Evolutionary conservation across 345 rosid species (phyloP), one percentile per base, ranked within the genome.

Genomic region (Crucihimalaya himalaica): DNA sequence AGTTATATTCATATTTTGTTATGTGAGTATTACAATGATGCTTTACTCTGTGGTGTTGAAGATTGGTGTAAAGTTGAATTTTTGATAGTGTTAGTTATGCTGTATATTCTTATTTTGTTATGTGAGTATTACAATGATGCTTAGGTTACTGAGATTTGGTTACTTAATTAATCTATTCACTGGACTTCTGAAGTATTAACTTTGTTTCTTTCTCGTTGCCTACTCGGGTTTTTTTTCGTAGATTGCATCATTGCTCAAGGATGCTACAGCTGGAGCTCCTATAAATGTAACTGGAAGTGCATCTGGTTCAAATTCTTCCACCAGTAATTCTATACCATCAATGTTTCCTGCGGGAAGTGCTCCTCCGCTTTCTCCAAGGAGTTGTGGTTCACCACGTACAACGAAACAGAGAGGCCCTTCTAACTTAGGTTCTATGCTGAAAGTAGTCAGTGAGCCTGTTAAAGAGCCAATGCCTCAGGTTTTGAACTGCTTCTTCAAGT

Each of bases 321-420:
- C 86, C 1, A 81, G 81, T 79, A 87, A 81, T 80, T 66, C 90
- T 25, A 67, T 95, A 72, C 99, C 99, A 16, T 95, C 99, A 45
- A 86, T 95, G 88, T 95, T 95, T 86, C 97, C 91, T 66, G 88
- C 88, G 67, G 99, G 97, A 61, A 90, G 93, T 74, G 88, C 93
- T 20, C 99, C 99, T 72, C 98, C 99, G 9, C 96, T 95, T 71
- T 95, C 99, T 29, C 99, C 99, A 4, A 86, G 98, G 66, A 95
- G 96, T 72, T 68, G 94, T 54, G 92, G 96, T 63, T 95, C 99
- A 10, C 99, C 99, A 48, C 97, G 99, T 50, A 72, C 83, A 40
- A 81, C 78, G 31, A 95, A 85, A 71, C 96, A 79, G 63, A 85
- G 98, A 75, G 51, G 9, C 23, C 98, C 83, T 52, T 95, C 97